phyloP scores from a whole-genome alignment of 2,329 filamentous ascomycete species.

The Colletotrichum tabaci region DNA sequence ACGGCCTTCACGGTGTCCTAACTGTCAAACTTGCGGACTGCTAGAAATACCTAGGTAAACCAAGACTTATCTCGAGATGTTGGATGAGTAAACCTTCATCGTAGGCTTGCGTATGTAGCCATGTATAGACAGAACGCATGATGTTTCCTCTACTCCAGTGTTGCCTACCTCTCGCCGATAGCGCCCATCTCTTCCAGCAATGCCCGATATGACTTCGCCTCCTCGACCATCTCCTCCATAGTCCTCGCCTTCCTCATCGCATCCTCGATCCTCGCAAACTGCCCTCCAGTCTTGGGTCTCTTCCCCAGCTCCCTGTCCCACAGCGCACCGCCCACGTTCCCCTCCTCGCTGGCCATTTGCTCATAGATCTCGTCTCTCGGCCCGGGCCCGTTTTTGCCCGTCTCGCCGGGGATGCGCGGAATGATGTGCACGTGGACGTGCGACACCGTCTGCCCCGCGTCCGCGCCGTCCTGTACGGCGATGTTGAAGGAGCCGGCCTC shows the following conservation, averaged over 20 bases:
- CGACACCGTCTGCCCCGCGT: slow-evolving; percentile 92
- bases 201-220: slow-evolving; percentile 78
- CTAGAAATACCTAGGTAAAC: background rate
- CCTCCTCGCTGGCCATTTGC: slow-evolving; percentile 86
- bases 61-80: background rate
- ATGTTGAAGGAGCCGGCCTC: slow-evolving; percentile 87
- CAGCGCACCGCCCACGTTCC: slow-evolving; percentile 82
- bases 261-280: slow-evolving; percentile 81
- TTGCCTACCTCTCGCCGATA: slow-evolving; percentile 20
- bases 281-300: slow-evolving; percentile 66
- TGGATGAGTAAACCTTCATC: background rate
- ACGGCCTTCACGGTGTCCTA: background rate
- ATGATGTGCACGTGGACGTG: slow-evolving; percentile 97
- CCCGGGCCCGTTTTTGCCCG: slow-evolving; percentile 55
- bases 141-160: too few relatives aligned
- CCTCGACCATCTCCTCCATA: slow-evolving; percentile 82
- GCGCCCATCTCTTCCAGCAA: slow-evolving; percentile 61
- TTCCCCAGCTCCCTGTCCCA: slow-evolving; percentile 62
- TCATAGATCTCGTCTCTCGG: slow-evolving; percentile 84
- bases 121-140: background rate
- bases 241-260: slow-evolving; percentile 76
- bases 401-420: slow-evolving; percentile 75
- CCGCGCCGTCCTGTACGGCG: slow-evolving; percentile 92
- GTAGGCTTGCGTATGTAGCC: too few relatives aligned
- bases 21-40: background rate